Percentiles rank a stretch among this genome's conserved stretches.
Evolutionary conservation across 495 filamentous ascomycete species (phyloP).

Genomic region (Rostrohypoxylon terebratum): DNA sequence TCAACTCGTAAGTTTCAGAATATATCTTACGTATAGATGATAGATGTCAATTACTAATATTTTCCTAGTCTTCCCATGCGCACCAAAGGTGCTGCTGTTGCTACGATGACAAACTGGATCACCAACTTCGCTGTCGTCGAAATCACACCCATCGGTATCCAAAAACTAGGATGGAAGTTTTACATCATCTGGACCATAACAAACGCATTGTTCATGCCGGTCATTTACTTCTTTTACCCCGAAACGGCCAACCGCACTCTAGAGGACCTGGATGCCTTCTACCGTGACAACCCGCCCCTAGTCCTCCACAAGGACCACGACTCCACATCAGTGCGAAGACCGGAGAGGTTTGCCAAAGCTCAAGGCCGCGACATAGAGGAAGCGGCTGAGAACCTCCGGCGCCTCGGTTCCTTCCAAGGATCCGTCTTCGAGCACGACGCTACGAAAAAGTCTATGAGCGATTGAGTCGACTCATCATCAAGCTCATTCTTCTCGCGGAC

Average conservation of each 20-base stretch:
- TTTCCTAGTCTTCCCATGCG: constrained; percentile 60
- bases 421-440: constrained; percentile 32
- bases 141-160: constrained; percentile 71
- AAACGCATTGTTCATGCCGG: constrained; percentile 68
- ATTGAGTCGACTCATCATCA: not conserved
- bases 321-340: constrained; percentile 37
- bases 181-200: constrained; percentile 75
- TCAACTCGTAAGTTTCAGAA: constrained; percentile 58
- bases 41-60: constrained; percentile 1
- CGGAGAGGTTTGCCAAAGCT: constrained; percentile 41
- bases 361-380: constrained; percentile 46
- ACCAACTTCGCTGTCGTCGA: constrained; percentile 73
- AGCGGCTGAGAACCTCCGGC: constrained; percentile 30
- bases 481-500: not conserved
- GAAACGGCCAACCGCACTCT: constrained; percentile 62
- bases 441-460: constrained; percentile 25
- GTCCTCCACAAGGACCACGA: constrained; percentile 54
- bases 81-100: constrained; percentile 67
- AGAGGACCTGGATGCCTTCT: constrained; percentile 60
- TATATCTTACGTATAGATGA: not conserved
- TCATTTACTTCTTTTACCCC: constrained; percentile 72
- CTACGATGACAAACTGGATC: constrained; percentile 72
- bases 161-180: constrained; percentile 70
- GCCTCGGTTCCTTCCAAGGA: constrained; percentile 23
- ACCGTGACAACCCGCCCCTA: constrained; percentile 57